Conservation (phyloP, 208 protist species). For the Crithidia sp. region DNA sequence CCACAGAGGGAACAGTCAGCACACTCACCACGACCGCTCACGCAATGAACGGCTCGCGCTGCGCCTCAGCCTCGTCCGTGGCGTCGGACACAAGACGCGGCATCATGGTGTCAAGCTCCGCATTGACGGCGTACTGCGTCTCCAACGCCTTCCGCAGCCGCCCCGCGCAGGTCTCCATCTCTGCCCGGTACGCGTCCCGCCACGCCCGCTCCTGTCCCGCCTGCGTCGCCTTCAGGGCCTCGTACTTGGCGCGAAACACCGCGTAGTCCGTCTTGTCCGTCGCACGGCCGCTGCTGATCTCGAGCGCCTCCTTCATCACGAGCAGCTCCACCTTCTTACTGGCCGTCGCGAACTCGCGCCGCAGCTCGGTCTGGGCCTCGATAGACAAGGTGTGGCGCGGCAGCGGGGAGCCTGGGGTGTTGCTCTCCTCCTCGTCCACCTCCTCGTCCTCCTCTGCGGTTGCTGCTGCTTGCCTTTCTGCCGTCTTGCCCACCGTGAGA, state of each 20-base stretch:
- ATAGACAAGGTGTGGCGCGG: conserved; percentile 53
- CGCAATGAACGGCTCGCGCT: conserved; percentile 38
- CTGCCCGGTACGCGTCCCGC: conserved; percentile 40
- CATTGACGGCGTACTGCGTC: conserved; percentile 63
- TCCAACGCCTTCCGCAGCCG: conserved; percentile 58
- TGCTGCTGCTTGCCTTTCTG: not conserved
- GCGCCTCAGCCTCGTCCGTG: conserved; percentile 69
- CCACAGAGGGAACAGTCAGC: not conserved
- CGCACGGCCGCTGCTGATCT: conserved; percentile 65
- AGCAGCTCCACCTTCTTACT: conserved; percentile 66
- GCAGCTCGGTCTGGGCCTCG: conserved; percentile 62
- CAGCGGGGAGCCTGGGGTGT: conserved; percentile 25
- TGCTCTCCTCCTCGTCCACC: conserved; percentile 28
- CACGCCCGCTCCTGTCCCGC: conserved; percentile 48
- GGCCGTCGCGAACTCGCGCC: conserved; percentile 48
- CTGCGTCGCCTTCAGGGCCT: conserved; percentile 43
- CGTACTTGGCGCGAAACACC: conserved; percentile 48
- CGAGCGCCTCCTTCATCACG: conserved; percentile 77
- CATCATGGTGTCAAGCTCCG: conserved; percentile 72
- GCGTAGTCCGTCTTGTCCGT: conserved; percentile 55
- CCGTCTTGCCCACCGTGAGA: not conserved
- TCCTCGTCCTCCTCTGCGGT: conserved; percentile 22
- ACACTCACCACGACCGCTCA: not conserved
- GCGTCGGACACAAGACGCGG: conserved; percentile 74
- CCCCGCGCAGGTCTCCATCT: conserved; percentile 53